These are phyloP conservation scores for Mycena leptocephala DNA, from an alignment of 768 basidiomycete species.

Conservation along the genomic window DNA sequence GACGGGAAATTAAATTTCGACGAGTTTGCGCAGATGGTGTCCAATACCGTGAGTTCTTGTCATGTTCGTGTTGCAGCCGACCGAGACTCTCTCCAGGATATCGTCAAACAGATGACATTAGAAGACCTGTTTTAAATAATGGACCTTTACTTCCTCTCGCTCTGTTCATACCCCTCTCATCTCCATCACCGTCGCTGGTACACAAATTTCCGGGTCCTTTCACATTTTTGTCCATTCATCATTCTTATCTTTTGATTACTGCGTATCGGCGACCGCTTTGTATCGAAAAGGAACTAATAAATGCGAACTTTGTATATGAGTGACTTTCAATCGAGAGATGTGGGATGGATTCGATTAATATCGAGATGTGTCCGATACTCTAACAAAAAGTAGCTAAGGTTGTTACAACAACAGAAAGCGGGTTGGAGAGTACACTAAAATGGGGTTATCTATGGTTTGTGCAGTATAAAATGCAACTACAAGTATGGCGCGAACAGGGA, in stretches of 20 bases:
- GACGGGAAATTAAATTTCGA: constrained; percentile 98
- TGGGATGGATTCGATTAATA: constrained; percentile 8
- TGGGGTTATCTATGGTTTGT: constrained; percentile 14
- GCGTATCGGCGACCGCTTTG: constrained; percentile 29
- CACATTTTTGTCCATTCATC: too few species aligned
- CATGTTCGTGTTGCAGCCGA: neutral
- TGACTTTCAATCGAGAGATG: neutral
- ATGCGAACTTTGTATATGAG: constrained; percentile 31
- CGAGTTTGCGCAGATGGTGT: constrained; percentile 97
- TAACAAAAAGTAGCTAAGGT: constrained; percentile 5
- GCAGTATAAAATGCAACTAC: constrained; percentile 20
- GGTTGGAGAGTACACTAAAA: constrained; percentile 12
- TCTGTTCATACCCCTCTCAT: constrained; percentile 31
- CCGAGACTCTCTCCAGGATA: constrained; percentile 74
- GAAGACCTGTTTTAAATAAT: constrained; percentile 87
- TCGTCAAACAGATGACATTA: constrained; percentile 98
- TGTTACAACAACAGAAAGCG: constrained; percentile 20
- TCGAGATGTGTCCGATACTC: neutral
- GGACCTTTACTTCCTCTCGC: constrained; percentile 25
- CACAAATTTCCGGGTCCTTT: neutral
- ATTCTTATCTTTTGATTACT: constrained; percentile 21
- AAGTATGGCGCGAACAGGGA: constrained; percentile 12
- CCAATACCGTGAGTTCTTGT: constrained; percentile 85
- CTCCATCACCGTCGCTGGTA: constrained; percentile 25
- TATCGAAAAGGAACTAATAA: constrained; percentile 37